Percentiles rank a stretch among this genome's conserved stretches.
phyloP scores from a whole-genome alignment of 2,329 filamentous ascomycete genomes.

The Cytospora leucostoma region DNA sequence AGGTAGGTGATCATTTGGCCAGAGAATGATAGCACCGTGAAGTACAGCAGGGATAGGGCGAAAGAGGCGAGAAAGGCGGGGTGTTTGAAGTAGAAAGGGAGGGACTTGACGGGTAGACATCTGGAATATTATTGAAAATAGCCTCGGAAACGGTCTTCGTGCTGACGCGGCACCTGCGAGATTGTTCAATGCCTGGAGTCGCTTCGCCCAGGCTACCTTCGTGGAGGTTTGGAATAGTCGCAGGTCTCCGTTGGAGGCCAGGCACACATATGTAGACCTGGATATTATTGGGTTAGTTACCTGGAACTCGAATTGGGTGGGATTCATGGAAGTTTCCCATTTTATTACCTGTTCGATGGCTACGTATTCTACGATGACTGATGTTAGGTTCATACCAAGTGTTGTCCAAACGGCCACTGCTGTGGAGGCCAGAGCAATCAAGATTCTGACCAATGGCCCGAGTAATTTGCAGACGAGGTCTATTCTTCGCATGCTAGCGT shows the following conservation, averaged over 20 bases:
- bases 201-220: background rate
- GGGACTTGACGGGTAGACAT: slow-evolving; percentile 33
- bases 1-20: slow-evolving; percentile 68
- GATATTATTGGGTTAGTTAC: background rate
- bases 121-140: slow-evolving; percentile 27
- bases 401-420: slow-evolving; percentile 48
- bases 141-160: background rate
- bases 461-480: slow-evolving; percentile 60
- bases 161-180: background rate
- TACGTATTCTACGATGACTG: slow-evolving; percentile 51
- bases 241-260: too few relatives aligned
- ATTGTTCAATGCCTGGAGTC: background rate
- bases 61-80: slow-evolving; percentile 62
- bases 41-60: slow-evolving; percentile 59
- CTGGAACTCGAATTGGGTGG: background rate
- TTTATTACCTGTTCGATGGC: slow-evolving; percentile 46
- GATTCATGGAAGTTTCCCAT: too few relatives aligned
- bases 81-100: slow-evolving; percentile 53
- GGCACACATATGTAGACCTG: slow-evolving; percentile 34
- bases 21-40: slow-evolving; percentile 60
- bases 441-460: slow-evolving; percentile 53
- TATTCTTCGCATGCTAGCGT: slow-evolving; percentile 58
- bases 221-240: too few relatives aligned
- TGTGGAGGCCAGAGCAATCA: slow-evolving; percentile 49
- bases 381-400: slow-evolving; percentile 49